Base-by-base conservation (phyloP, 208 protist species). In the Lotmaria passim region DNA sequence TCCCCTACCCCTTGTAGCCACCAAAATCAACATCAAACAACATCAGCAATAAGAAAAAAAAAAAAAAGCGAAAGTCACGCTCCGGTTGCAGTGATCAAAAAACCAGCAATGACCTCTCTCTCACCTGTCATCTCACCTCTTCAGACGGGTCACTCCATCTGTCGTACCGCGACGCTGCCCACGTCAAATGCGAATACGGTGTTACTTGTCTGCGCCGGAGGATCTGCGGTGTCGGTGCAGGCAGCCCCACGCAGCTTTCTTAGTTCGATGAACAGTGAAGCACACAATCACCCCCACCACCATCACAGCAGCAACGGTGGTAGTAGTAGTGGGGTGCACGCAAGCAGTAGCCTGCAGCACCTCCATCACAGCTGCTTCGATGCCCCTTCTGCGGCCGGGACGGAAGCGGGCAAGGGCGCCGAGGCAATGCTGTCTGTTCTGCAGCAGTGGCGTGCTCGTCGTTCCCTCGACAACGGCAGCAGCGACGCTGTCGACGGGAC, bases 221-320 rank as follows among this genome's bases (percentile, higher is more conserved):
- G 68, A 11, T 44, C 68, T 31, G 47, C 46, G 14, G 58, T 73
- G 48, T 73, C 68, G n/a, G 68, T 73, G 19, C 68, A 73, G 26
- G 17, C 58, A 17, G 68, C 68, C 4, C 68, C 68, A 17, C 56
- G 50, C 7, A 59, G 58, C 58, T 34, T 51, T 19, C 31, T 39
- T 21, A 62, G 14, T 19, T 4, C 39, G 3, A 24, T 23, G 24
- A 7, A 53, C 23, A 15, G 48, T 3, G 44, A 21, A 23, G 19
- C 38, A 14, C 0, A 39, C n/a, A n/a, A n/a, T n/a, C n/a, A n/a
- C n/a, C n/a, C n/a, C n/a, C n/a, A n/a, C n/a, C n/a, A n/a, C n/a
- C n/a, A n/a, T n/a, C n/a, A n/a, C n/a, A n/a, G n/a, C n/a, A n/a
- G n/a, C n/a, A n/a, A 31, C 48, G 24, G 23, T 15, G 2, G 48